phyloP scores from a whole-genome alignment of 2,329 filamentous ascomycete genomes.

The Stagonosporopsis chrysanthemi region DNA sequence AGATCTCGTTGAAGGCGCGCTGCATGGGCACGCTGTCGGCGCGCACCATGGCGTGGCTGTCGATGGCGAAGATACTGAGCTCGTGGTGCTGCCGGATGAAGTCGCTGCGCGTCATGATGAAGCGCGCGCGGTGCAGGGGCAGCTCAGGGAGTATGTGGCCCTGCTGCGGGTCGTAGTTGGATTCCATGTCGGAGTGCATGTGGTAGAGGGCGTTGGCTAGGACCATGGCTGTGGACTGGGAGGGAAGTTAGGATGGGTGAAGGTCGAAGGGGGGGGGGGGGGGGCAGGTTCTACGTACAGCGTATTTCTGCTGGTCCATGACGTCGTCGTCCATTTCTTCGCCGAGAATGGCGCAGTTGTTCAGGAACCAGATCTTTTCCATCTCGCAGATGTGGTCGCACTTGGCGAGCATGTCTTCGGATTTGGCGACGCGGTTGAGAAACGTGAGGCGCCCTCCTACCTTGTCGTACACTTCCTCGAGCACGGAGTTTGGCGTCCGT shows the following conservation, averaged over 20 bases:
- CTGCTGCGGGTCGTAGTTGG: constrained; percentile 68
- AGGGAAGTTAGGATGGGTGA: constrained; percentile 1
- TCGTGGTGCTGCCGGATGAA: constrained; percentile 94
- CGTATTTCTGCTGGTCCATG: constrained; percentile 97
- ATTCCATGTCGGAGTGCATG: constrained; percentile 69
- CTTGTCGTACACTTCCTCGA: constrained; percentile 82
- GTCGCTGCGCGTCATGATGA: constrained; percentile 95
- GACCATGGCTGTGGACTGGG: constrained; percentile 88
- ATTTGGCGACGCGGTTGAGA: constrained; percentile 88
- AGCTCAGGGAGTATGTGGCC: constrained; percentile 83
- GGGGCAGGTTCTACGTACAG: constrained; percentile 61
- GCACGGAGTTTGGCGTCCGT: constrained; percentile 58
- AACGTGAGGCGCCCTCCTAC: constrained; percentile 90
- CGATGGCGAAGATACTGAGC: constrained; percentile 94
- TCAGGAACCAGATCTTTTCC: constrained; percentile 81
- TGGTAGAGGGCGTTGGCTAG: constrained; percentile 92
- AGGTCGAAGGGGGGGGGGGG: not conserved
- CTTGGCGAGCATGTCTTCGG: constrained; percentile 76
- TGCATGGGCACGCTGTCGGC: constrained; percentile 98
- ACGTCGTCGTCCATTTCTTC: constrained; percentile 91
- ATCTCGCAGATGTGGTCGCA: constrained; percentile 75
- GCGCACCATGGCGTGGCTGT: constrained; percentile 82
- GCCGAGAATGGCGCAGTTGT: constrained; percentile 78
- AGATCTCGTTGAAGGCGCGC: constrained; percentile 86
- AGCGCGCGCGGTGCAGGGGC: constrained; percentile 51